A percentile compares a stretch with the other conserved stretches of the same genome.
phyloP scores from a whole-genome alignment of 495 filamentous ascomycete species.

The Penicillium bovifimosum region DNA sequence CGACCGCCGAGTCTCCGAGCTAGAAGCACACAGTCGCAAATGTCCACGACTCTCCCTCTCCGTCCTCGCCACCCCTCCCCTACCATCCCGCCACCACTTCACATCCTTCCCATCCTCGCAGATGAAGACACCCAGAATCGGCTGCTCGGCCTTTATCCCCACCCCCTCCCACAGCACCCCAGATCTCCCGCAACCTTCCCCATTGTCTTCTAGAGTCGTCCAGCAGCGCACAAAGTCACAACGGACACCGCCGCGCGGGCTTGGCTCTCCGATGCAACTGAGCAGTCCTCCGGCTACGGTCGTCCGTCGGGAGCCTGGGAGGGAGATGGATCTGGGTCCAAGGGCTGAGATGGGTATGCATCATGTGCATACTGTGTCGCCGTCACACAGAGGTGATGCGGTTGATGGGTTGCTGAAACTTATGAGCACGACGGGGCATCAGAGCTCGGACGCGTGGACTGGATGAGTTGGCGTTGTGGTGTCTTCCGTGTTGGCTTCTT shows the following conservation, averaged over 20 bases:
- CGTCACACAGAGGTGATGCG: constrained; percentile 37
- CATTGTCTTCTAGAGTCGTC: constrained; percentile 4
- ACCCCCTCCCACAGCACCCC: constrained; percentile 19
- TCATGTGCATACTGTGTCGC: constrained; percentile 9
- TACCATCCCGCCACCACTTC: constrained; percentile 14
- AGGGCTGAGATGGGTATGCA: constrained; percentile 9
- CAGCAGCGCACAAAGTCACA: constrained; percentile 23
- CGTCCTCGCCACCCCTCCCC: constrained; percentile 15
- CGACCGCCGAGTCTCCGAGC: constrained; percentile 41
- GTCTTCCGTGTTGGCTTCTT: not conserved
- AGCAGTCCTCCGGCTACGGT: constrained; percentile 35
- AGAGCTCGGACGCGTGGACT: constrained; percentile 18
- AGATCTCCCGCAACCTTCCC: constrained; percentile 19
- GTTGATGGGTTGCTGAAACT: constrained; percentile 40
- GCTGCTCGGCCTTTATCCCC: constrained; percentile 17
- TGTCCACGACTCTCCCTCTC: constrained; percentile 30
- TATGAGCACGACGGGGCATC: constrained; percentile 30
- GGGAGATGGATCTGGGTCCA: constrained; percentile 7
- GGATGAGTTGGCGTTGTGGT: constrained; percentile 5
- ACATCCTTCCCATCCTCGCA: constrained; percentile 12
- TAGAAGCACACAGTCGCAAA: constrained; percentile 43
- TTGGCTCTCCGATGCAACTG: constrained; percentile 35
- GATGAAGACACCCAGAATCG: constrained; percentile 22
- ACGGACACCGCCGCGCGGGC: constrained; percentile 15
- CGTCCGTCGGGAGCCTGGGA: constrained; percentile 11